Conservation (phyloP, 441 rosid genomes). For the Populus hybrid region DNA sequence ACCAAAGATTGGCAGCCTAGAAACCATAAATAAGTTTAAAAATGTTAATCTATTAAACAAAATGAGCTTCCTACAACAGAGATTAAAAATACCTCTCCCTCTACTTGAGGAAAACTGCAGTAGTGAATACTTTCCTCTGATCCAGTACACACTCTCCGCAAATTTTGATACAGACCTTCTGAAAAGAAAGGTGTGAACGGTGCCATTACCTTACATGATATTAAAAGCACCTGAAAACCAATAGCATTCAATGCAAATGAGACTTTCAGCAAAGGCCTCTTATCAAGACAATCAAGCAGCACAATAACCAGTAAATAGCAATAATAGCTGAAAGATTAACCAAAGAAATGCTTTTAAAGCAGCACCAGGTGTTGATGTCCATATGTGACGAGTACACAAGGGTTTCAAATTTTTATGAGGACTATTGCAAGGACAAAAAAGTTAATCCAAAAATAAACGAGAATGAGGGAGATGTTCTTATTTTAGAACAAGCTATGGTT, state of each 20-base stretch:
- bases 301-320: neutral
- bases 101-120: slow-evolving; percentile 74
- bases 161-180: slow-evolving; percentile 89
- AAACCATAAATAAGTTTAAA: neutral
- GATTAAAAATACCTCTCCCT: slow-evolving; percentile 63
- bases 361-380: neutral
- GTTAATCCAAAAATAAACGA: neutral
- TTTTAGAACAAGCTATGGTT: neutral
- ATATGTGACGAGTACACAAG: neutral
- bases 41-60: slow-evolving; percentile 1
- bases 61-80: neutral
- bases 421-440: neutral
- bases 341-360: neutral
- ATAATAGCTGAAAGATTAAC: neutral
- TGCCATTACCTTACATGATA: slow-evolving; percentile 96
- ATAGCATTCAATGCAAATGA: slow-evolving; percentile 12
- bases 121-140: slow-evolving; percentile 91
- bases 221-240: slow-evolving; percentile 76
- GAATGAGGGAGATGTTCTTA: neutral
- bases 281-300: slow-evolving; percentile 4
- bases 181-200: slow-evolving; percentile 98
- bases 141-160: slow-evolving; percentile 68
- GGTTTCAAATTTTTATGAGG: neutral
- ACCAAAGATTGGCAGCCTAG: slow-evolving; percentile 8
- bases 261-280: neutral